Percentiles rank a stretch among this genome's conserved stretches.
Evolutionary conservation across 208 protist species (phyloP).

Genomic region (Naegleria fowleri): DNA sequence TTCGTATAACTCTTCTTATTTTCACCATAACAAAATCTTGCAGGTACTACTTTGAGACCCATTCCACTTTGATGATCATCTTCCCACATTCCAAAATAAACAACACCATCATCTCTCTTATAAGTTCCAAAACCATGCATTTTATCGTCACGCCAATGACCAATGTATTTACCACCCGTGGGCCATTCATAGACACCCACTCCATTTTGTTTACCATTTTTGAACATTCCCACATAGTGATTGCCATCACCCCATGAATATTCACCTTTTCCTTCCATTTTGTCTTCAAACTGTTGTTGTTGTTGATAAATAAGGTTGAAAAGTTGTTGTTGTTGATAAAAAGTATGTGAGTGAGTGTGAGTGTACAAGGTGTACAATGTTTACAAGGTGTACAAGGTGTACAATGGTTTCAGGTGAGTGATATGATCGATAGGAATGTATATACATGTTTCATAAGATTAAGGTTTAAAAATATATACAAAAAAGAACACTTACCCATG

Average conservation of each 20-base stretch:
- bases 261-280: not conserved
- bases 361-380: too few species aligned
- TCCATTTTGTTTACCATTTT: constrained; percentile 16
- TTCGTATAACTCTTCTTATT: not conserved
- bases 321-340: too few species aligned
- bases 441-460: too few species aligned
- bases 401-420: too few species aligned
- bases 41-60: constrained; percentile 10
- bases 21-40: not conserved
- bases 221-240: not conserved
- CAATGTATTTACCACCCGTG: constrained; percentile 9
- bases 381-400: too few species aligned
- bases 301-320: too few species aligned
- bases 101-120: constrained; percentile 12
- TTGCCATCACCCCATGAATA: constrained; percentile 25
- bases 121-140: constrained; percentile 15
- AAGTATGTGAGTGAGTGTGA: too few species aligned
- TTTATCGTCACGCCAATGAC: not conserved
- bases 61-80: constrained; percentile 23
- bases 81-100: not conserved
- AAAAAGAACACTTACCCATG: not conserved
- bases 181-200: constrained; percentile 2
- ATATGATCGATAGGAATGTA: too few species aligned
- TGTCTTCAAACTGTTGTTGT: too few species aligned
- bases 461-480: too few species aligned